phyloP scores from a whole-genome alignment of 495 filamentous ascomycete species.

The Penicillium lagena region DNA sequence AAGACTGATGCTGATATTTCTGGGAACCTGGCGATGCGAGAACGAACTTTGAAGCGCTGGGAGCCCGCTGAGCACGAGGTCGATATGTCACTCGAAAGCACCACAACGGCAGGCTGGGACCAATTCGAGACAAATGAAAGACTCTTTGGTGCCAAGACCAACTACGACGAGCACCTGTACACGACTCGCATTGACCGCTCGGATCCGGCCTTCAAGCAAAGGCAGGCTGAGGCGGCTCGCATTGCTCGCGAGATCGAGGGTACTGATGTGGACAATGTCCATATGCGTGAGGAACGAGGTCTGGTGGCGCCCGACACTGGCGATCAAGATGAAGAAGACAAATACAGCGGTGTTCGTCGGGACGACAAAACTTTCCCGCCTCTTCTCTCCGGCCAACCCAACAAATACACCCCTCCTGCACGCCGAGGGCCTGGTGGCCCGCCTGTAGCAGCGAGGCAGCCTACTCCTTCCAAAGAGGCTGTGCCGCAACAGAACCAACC shows the following conservation, averaged over 20 bases:
- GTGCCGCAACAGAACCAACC: constrained; percentile 28
- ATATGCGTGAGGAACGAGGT: constrained; percentile 86
- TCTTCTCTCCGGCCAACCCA: constrained; percentile 53
- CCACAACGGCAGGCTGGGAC: constrained; percentile 62
- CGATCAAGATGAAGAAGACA: constrained; percentile 85
- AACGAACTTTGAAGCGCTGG: constrained; percentile 81
- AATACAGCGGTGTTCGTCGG: constrained; percentile 89
- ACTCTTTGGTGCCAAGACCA: constrained; percentile 77
- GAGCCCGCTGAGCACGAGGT: constrained; percentile 57
- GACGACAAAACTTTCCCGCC: constrained; percentile 62
- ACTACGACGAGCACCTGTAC: constrained; percentile 91
- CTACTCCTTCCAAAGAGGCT: constrained; percentile 22
- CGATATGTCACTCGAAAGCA: constrained; percentile 64
- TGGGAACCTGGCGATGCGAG: constrained; percentile 56
- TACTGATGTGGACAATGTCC: constrained; percentile 59
- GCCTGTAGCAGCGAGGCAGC: constrained; percentile 49
- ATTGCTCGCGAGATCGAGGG: constrained; percentile 88
- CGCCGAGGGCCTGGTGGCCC: constrained; percentile 69
- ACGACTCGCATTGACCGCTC: constrained; percentile 82
- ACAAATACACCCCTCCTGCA: constrained; percentile 87
- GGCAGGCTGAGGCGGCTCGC: constrained; percentile 67
- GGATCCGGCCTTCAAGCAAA: constrained; percentile 72
- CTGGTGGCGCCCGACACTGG: constrained; percentile 56
- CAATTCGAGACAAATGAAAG: constrained; percentile 89
- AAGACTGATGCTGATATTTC: constrained; percentile 88